These are phyloP conservation scores for Kwoniella pini DNA, from an alignment of 768 basidiomycete species.

Conservation along the genomic window DNA sequence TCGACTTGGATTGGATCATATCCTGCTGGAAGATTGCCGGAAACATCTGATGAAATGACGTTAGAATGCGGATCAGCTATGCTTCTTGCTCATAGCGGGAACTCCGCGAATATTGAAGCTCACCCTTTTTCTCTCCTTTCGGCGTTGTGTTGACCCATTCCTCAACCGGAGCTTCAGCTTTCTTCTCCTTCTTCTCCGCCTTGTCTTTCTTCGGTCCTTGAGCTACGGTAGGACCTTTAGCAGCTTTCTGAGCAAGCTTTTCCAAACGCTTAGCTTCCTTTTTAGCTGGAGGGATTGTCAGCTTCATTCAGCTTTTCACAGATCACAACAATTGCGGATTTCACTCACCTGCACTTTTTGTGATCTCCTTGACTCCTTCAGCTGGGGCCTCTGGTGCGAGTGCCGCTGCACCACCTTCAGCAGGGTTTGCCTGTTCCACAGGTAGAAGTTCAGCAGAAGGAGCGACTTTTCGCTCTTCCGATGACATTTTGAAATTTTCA, in stretches of 20 bases:
- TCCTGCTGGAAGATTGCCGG: slow-evolving; percentile 81
- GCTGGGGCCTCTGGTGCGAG: slow-evolving; percentile 14
- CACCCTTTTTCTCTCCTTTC: slow-evolving; percentile 91
- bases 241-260: slow-evolving; percentile 59
- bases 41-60: slow-evolving; percentile 72
- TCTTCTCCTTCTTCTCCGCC: slow-evolving; percentile 68
- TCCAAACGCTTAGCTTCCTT: slow-evolving; percentile 73
- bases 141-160: slow-evolving; percentile 83
- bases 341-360: slow-evolving; percentile 29
- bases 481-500: slow-evolving; percentile 20
- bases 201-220: slow-evolving; percentile 66
- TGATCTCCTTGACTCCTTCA: slow-evolving; percentile 16
- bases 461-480: slow-evolving; percentile 19
- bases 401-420: slow-evolving; percentile 6
- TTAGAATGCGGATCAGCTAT: no score
- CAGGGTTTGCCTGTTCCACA: slow-evolving; percentile 26
- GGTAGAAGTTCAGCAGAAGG: slow-evolving; percentile 20
- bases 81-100: no score
- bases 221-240: slow-evolving; percentile 57
- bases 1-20: slow-evolving; percentile 96
- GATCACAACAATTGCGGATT: no score
- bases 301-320: neutral
- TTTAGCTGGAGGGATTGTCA: slow-evolving; percentile 61
- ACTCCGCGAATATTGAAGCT: slow-evolving; percentile 20
- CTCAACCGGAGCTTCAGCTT: slow-evolving; percentile 63